phyloP scores from a whole-genome alignment of 495 filamentous ascomycete genomes.

The Aspergillus indologenus region DNA sequence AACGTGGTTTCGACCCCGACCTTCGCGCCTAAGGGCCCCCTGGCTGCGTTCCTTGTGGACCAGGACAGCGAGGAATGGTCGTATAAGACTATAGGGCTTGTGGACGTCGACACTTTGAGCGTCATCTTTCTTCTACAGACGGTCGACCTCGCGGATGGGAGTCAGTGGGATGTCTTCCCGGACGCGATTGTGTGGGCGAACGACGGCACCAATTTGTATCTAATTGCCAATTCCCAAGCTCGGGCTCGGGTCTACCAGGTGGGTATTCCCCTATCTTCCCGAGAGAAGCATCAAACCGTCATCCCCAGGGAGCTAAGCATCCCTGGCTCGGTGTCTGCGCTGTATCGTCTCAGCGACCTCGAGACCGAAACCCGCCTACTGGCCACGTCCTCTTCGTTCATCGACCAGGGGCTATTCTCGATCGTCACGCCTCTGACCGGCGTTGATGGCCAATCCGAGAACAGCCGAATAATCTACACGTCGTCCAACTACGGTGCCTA shows the following conservation, averaged over 20 bases:
- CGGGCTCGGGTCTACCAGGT: not conserved
- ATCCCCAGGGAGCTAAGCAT: not conserved
- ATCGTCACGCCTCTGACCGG: not conserved
- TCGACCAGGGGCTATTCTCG: conserved; percentile 1
- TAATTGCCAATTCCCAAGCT: not conserved
- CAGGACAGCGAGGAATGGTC: conserved; percentile 1
- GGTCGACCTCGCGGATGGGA: not conserved
- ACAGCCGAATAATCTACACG: not conserved
- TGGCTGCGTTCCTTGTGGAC: not conserved
- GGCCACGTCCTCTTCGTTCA: conserved; percentile 3
- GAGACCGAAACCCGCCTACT: not conserved
- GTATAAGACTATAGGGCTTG: not conserved
- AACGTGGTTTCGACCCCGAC: not conserved
- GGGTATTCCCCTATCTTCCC: too few relatives aligned
- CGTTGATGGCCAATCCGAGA: not conserved
- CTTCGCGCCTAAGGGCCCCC: not conserved
- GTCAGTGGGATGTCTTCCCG: not conserved
- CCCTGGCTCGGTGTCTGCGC: not conserved
- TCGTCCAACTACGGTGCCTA: not conserved
- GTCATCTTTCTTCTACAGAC: not conserved
- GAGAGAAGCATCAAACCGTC: not conserved
- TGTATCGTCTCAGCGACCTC: not conserved
- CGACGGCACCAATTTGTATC: not conserved
- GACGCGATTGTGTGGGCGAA: not conserved
- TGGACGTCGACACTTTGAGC: not conserved